These are phyloP conservation scores for Artemisia tridentata DNA, from an alignment of 129 eudicot genomes.

Conservation along the genomic window DNA sequence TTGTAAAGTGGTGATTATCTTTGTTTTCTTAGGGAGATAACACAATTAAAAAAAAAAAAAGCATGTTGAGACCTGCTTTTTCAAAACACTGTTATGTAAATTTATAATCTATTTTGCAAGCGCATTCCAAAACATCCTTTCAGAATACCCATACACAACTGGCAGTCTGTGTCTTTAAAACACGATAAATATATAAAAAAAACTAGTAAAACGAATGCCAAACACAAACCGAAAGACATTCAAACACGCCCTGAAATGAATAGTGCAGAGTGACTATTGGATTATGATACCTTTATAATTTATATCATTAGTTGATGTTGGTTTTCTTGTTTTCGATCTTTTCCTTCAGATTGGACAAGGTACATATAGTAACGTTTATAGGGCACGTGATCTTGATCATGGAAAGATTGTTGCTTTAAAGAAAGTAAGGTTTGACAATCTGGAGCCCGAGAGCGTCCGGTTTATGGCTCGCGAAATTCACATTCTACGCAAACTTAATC, in stretches of 20 bases:
- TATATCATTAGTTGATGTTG: slow-evolving; percentile 12
- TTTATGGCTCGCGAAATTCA: slow-evolving; percentile 92
- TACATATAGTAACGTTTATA: slow-evolving; percentile 81
- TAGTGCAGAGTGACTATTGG: slow-evolving; percentile 7
- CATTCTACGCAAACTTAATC: slow-evolving; percentile 72
- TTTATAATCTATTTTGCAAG: no score
- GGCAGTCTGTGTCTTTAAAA: no score
- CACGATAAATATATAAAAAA: no score
- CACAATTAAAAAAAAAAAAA: no score
- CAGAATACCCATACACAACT: no score
- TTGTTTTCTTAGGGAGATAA: no score
- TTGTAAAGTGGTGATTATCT: no score
- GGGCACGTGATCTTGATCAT: slow-evolving; percentile 83
- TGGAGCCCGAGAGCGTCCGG: slow-evolving; percentile 84
- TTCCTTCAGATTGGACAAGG: slow-evolving; percentile 89
- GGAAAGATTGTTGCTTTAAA: slow-evolving; percentile 89
- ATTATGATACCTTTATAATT: slow-evolving; percentile 17
- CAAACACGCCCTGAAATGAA: background rate
- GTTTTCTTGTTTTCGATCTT: slow-evolving; percentile 10
- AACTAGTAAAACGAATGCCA: no score
- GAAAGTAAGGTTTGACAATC: slow-evolving; percentile 74
- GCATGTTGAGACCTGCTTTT: background rate
- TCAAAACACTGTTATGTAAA: background rate
- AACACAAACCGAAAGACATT: no score
- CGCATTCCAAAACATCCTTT: no score